Evolutionary conservation across 768 basidiomycete species (phyloP).

Genomic region (Xerocomus spinulosus): DNA sequence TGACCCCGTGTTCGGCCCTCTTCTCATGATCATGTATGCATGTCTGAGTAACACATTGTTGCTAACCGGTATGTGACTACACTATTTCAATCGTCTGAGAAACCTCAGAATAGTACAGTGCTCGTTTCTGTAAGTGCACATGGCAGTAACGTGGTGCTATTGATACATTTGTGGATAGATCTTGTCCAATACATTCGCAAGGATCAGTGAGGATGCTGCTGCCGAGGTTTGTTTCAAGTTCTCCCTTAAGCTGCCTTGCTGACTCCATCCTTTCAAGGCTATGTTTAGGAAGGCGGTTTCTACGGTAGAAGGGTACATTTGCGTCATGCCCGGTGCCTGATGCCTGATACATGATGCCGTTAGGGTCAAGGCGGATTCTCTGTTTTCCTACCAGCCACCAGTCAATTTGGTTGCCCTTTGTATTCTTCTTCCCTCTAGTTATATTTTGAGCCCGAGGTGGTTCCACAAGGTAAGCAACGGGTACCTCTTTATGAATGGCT

Average conservation of each 20-base stretch:
- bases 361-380: conserved; percentile 81
- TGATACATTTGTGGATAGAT: conserved; percentile 50
- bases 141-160: neutral
- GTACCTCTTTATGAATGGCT: conserved; percentile 5
- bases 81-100: neutral
- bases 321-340: neutral
- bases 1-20: conserved; percentile 83
- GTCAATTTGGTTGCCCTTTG: conserved; percentile 84
- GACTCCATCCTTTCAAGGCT: conserved; percentile 44
- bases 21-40: conserved; percentile 89
- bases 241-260: neutral
- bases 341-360: conserved; percentile 11
- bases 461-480: conserved; percentile 78
- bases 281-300: conserved; percentile 94
- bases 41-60: conserved; percentile 90
- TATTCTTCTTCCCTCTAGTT: conserved; percentile 83
- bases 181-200: conserved; percentile 91
- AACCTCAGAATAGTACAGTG: conserved; percentile 39
- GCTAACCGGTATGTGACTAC: conserved; percentile 63
- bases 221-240: conserved; percentile 59
- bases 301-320: conserved; percentile 82
- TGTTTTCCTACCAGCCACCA: conserved; percentile 94
- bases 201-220: conserved; percentile 87
- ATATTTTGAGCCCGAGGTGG: conserved; percentile 88
- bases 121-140: conserved; percentile 63